Base-by-base conservation (phyloP, 75 land plant genomes). In the Sequoia sempervirens region DNA sequence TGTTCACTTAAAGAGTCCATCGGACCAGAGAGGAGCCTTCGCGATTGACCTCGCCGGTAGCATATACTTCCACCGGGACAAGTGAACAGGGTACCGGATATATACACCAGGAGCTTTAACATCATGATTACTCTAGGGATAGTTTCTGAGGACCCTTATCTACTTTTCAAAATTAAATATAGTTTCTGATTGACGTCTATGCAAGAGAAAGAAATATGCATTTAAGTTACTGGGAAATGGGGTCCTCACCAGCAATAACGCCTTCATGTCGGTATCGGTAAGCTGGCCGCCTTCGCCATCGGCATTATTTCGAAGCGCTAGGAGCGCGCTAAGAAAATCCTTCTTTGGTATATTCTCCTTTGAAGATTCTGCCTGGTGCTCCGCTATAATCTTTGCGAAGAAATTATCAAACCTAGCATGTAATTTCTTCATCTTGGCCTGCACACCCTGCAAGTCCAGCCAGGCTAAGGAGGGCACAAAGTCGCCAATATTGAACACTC, bases 221-320 rank as follows among this genome's bases (percentile, higher is more conserved):
- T 64, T 64, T 64, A 64, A 26, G 2, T 20, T 64, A 8, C 50
- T 9, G 11, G 30, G 30, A 2, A 69, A 1, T 0, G 66, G 28
- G 8, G n/a, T 23, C 36, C 80, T 78, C 15, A 78, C 94, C 88
- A 87, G 74, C 15, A 93, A 85, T 30, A 93, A 52, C 1, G 91
- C 93, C 41, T 93, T 93, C 74, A 93, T 91, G 47, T 93, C 91
- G 11, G 83, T 87, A n/a, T 93, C 90, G 0, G 84, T 87, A 70
- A 93, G 76, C 87, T 87, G 86, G 36, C 80, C 90, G 7, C 70
- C 91, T 43, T 86, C 92, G 23, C 64, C 88, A 43, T 86, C 88
- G 23, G 52, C 85, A 23, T 61, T 79, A 37, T 50, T 75, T 45
- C 88, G 85, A 0, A 41, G 43, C 81, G 82, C 81, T 61, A 87